Evolutionary conservation across 441 rosid species (phyloP).

Genomic region (Melianthus villosus): DNA sequence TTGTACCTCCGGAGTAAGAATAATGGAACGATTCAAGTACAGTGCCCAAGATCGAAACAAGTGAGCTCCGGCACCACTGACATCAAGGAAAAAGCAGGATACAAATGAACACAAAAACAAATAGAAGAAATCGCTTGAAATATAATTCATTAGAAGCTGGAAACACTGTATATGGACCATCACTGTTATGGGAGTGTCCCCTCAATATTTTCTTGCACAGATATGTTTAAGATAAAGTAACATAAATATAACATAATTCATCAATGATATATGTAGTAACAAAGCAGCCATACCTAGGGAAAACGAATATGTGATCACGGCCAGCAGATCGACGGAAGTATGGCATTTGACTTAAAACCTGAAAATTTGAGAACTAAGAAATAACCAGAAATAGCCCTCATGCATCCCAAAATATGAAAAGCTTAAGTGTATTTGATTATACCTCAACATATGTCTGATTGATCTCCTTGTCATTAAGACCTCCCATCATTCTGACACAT

Average conservation of each 20-base stretch:
- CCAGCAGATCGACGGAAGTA: constrained; percentile 78
- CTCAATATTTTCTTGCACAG: too few relatives aligned
- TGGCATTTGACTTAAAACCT: constrained; percentile 88
- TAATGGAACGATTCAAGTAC: constrained; percentile 14
- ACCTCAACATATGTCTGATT: constrained; percentile 77
- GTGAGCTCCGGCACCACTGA: constrained; percentile 19
- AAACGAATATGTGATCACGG: constrained; percentile 79
- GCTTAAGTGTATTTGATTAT: not conserved
- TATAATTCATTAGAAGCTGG: too few relatives aligned
- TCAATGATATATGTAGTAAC: too few relatives aligned
- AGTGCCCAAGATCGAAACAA: constrained; percentile 14
- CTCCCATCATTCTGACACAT: constrained; percentile 82
- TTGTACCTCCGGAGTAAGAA: constrained; percentile 20
- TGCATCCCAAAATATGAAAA: too few relatives aligned
- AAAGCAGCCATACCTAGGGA: constrained; percentile 56
- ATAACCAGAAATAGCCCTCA: not conserved
- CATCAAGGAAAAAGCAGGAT: not conserved
- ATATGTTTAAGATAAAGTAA: too few relatives aligned
- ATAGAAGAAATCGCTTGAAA: too few relatives aligned
- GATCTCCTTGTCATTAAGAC: constrained; percentile 84
- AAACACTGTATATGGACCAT: too few relatives aligned
- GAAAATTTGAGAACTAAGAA: not conserved
- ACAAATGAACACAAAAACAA: not conserved
- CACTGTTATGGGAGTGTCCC: too few relatives aligned
- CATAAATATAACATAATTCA: too few relatives aligned